Evolutionary conservation across 2,329 filamentous ascomycete species (phyloP), one percentile per base, ranked within the genome.

Genomic region (Aspergillus sp.): DNA sequence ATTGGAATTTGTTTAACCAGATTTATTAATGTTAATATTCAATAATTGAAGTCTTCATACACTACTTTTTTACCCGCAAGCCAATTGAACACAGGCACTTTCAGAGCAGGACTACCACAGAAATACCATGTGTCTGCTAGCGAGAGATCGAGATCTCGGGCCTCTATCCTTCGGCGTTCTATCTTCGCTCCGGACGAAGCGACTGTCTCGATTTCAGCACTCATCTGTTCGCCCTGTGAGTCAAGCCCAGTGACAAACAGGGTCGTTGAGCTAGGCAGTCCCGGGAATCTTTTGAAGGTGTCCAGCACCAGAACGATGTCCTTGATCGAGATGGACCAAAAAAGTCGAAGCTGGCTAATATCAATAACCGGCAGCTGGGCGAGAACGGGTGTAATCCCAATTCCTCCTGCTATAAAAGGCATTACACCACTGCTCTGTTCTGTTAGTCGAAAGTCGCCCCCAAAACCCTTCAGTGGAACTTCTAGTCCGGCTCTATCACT

Each of bases 301-400:
- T 91, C 85, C 1, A 78, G 66, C 0, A 86, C 88, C 1, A 95
- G 72, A 0, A 78, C 78, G 1, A 90, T 55, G 72, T 96, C 91
- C 3, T 78, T 80, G 0, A 73, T 71, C 6, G 82, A 78, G 4
- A 93, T 64, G 2, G 84, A 87, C 91, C 91, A 96, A 1, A 91
- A 77, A 4, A 95, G 69, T 25, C 66, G 75, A 39, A 95, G 69
- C 3, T 71, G 68, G 1, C 70, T 64, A 5, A 76, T 61, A 57
- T 78, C 71, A 1, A 91, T 68, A 6, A 81, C 73, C 0, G 75
- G 77, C n/a, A 86, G 80, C 64, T 91, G 89, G 0, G 87, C 85
- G n/a, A 96, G 77, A 3, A 95, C 65, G 2, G 91, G 91, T 27
- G 91, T 96, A 60, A 96, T 90, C 0, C 91, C 91, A 6, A 96